Conservation (phyloP, 2,329 filamentous ascomycete genomes). For the Amphichorda felina region DNA sequence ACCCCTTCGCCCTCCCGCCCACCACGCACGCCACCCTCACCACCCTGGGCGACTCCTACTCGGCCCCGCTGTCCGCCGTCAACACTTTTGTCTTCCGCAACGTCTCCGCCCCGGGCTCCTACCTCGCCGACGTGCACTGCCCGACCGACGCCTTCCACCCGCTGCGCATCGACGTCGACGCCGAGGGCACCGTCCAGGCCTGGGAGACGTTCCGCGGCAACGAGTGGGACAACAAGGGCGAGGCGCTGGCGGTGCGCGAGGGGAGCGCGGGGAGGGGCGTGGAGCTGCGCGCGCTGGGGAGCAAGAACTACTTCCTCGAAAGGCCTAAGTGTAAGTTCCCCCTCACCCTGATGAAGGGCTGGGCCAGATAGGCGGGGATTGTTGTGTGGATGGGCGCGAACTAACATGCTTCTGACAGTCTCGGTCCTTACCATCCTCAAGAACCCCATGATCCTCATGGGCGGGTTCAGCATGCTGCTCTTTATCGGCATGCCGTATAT, state of each 20-base stretch:
- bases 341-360: too few species aligned
- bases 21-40: constrained; percentile 53
- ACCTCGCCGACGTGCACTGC: constrained; percentile 73
- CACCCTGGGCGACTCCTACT: constrained; percentile 21
- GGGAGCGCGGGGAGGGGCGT: constrained; percentile 31
- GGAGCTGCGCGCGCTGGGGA: constrained; percentile 47
- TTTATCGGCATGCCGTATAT: constrained; percentile 92
- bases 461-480: constrained; percentile 66
- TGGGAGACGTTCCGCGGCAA: constrained; percentile 86
- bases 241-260: constrained; percentile 33
- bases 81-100: constrained; percentile 70
- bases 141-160: constrained; percentile 65
- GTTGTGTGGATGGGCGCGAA: too few species aligned
- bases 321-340: constrained; percentile 58
- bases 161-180: constrained; percentile 62
- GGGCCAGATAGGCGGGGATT: too few species aligned
- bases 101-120: constrained; percentile 53
- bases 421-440: constrained; percentile 74
- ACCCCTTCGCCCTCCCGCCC: constrained; percentile 45
- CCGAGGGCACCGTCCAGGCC: constrained; percentile 38
- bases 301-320: constrained; percentile 68
- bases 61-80: constrained; percentile 52
- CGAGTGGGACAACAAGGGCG: constrained; percentile 80
- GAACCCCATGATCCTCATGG: constrained; percentile 95
- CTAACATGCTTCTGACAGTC: constrained; percentile 36